These are phyloP conservation scores for Erigeron philadelphicus DNA, from an alignment of 140 eudicot genomes.

Conservation along the genomic window DNA sequence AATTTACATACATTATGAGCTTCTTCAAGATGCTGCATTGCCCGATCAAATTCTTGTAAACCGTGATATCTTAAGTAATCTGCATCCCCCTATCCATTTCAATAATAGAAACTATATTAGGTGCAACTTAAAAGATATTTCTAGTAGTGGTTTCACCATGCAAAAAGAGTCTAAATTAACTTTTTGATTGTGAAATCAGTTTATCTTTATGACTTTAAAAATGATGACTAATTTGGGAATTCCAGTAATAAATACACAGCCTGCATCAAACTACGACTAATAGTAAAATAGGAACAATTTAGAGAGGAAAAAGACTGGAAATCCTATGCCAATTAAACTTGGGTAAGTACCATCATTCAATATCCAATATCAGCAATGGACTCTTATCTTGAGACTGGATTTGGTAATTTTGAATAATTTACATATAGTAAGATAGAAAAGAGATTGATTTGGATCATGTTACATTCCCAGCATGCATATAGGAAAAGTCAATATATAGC, in stretches of 20 bases:
- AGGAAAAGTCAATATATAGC: too few species aligned
- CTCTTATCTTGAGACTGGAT: too few species aligned
- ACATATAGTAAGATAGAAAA: too few species aligned
- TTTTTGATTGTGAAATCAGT: conserved; percentile 1
- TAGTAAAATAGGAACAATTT: neutral
- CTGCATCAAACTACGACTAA: neutral
- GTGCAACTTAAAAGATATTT: neutral
- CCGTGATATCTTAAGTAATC: conserved; percentile 79
- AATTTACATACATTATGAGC: conserved; percentile 58
- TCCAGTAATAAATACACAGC: neutral
- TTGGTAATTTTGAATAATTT: too few species aligned
- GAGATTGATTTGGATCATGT: too few species aligned
- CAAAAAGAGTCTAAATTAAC: conserved; percentile 1
- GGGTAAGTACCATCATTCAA: too few species aligned
- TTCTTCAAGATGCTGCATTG: conserved; percentile 96
- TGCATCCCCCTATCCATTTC: conserved; percentile 77
- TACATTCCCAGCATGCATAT: too few species aligned
- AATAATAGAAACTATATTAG: conserved; percentile 1
- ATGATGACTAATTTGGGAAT: neutral
- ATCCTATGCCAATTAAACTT: too few species aligned
- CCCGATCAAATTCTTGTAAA: conserved; percentile 87
- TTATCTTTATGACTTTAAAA: neutral
- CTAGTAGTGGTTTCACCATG: neutral
- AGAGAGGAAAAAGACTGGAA: neutral
- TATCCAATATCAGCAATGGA: too few species aligned